These are phyloP conservation scores for Pelargonium fulgidum DNA, from an alignment of 441 rosid species.

Conservation along the genomic window DNA sequence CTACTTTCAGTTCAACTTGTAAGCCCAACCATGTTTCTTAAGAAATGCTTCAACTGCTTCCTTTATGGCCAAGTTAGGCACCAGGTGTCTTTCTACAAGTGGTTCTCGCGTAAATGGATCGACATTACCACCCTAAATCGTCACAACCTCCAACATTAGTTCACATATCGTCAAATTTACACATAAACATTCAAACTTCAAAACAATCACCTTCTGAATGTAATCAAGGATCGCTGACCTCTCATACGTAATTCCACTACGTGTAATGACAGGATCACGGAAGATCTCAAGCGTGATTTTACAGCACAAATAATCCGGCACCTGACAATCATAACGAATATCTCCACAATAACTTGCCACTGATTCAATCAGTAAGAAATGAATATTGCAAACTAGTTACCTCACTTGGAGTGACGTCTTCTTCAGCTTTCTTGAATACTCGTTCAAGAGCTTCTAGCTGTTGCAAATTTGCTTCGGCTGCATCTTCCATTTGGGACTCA, in stretches of 20 bases:
- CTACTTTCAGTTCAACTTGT: slow-evolving; percentile 28
- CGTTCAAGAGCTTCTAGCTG: slow-evolving; percentile 42
- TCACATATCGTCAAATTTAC: background rate
- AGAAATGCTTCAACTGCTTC: slow-evolving; percentile 81
- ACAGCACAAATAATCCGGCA: slow-evolving; percentile 85
- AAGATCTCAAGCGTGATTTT: slow-evolving; percentile 79
- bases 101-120: slow-evolving; percentile 81
- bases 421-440: slow-evolving; percentile 60
- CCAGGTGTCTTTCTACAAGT: slow-evolving; percentile 44
- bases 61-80: slow-evolving; percentile 69
- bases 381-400: slow-evolving; percentile 24
- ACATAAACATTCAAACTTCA: background rate
- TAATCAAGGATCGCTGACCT: slow-evolving; percentile 80
- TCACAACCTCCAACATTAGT: background rate
- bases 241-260: slow-evolving; percentile 81
- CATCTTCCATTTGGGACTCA: slow-evolving; percentile 41
- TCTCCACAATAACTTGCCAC: background rate
- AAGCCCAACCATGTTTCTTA: slow-evolving; percentile 76
- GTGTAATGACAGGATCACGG: slow-evolving; percentile 83
- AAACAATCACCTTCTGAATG: slow-evolving; percentile 51
- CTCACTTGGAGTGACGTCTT: slow-evolving; percentile 61
- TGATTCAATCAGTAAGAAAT: background rate
- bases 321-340: slow-evolving; percentile 35
- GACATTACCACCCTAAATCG: slow-evolving; percentile 61
- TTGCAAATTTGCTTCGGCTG: slow-evolving; percentile 27